A percentile compares a stretch with the other conserved stretches of the same genome.
Evolutionary conservation across 2,329 filamentous ascomycete genomes (phyloP).

Genomic region (Pseudocercospora musae): DNA sequence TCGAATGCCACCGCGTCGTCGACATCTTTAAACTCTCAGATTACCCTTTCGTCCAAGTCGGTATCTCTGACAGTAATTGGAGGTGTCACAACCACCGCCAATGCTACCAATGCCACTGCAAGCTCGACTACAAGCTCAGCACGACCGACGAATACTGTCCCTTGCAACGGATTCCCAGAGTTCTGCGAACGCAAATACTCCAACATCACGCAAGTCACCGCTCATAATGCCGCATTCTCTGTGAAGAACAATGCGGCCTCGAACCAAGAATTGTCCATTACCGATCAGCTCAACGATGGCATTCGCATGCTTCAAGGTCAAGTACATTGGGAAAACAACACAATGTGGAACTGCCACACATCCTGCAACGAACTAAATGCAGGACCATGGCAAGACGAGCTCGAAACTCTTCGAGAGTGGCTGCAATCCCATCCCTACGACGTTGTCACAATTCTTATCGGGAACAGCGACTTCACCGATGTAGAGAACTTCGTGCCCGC

Average conservation of each 20-base stretch:
- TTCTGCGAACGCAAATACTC: conserved; percentile 74
- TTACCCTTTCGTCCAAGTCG: conserved; percentile 22
- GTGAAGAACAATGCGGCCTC: conserved; percentile 66
- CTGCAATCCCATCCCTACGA: conserved; percentile 76
- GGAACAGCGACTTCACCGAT: conserved; percentile 73
- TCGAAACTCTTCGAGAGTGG: conserved; percentile 68
- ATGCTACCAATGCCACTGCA: conserved; percentile 23
- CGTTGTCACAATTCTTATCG: conserved; percentile 80
- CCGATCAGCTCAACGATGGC: conserved; percentile 73
- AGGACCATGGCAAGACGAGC: conserved; percentile 72
- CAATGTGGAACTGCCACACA: conserved; percentile 78
- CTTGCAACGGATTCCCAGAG: conserved; percentile 71
- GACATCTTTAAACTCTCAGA: conserved; percentile 23
- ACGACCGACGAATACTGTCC: conserved; percentile 64
- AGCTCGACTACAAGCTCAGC: conserved; percentile 29
- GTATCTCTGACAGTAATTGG: conserved; percentile 26
- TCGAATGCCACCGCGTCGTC: conserved; percentile 29
- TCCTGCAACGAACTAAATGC: conserved; percentile 77
- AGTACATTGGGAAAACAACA: conserved; percentile 53
- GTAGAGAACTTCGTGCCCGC: conserved; percentile 62
- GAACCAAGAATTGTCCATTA: conserved; percentile 69
- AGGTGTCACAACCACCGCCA: conserved; percentile 5
- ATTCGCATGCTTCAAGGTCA: conserved; percentile 62
- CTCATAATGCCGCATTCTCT: conserved; percentile 80
- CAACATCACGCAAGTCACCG: conserved; percentile 74